A percentile compares a stretch with the other conserved stretches of the same genome.
Conservation (phyloP, 179 eudicot genomes). For the Carnegiea gigantea region DNA sequence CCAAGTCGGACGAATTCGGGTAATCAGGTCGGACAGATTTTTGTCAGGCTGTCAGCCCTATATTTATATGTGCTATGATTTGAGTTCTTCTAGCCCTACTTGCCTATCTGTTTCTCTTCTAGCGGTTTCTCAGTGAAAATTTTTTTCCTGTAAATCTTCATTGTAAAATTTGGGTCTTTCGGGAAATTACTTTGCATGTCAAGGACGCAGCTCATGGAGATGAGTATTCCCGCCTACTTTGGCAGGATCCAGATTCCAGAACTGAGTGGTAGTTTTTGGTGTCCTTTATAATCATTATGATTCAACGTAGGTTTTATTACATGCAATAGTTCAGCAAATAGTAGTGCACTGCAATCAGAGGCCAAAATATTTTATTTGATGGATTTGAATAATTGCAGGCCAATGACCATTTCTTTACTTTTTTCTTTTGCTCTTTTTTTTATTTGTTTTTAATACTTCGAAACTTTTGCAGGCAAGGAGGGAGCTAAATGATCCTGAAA, state of each 20-base stretch:
- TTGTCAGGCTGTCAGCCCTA: too few relatives aligned
- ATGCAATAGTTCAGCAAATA: neutral
- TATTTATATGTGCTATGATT: neutral
- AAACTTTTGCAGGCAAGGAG: slow-evolving; percentile 64
- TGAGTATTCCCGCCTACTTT: neutral
- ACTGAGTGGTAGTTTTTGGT: neutral
- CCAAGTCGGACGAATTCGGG: too few relatives aligned
- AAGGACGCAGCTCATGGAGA: neutral
- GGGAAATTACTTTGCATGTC: neutral
- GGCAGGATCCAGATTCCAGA: neutral
- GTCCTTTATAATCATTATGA: neutral
- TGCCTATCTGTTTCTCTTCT: neutral
- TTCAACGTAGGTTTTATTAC: neutral
- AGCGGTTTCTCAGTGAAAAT: neutral
- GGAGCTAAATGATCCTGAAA: slow-evolving; percentile 84
- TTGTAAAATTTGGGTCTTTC: neutral
- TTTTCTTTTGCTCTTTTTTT: neutral
- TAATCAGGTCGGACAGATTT: too few relatives aligned
- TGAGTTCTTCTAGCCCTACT: neutral
- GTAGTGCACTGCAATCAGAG: neutral
- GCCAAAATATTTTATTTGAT: neutral
- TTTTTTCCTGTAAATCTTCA: neutral
- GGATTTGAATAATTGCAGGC: neutral
- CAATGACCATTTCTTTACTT: neutral
- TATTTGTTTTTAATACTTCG: neutral